Base-by-base conservation (phyloP, 176 grass and related monocot genomes). In the Oryza punctata region DNA sequence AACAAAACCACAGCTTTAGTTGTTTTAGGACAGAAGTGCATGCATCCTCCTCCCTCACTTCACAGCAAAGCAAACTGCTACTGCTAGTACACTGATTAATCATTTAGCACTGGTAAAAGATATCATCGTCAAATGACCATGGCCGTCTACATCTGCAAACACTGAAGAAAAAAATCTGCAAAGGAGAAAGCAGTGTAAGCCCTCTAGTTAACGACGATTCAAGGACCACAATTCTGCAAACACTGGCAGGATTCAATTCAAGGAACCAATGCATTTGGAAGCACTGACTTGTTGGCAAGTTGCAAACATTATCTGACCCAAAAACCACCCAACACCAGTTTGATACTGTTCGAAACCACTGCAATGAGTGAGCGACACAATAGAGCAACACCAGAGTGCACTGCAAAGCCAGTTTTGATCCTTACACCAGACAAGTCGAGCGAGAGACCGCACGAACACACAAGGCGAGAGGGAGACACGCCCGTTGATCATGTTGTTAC, bases 401-500 rank as follows among this genome's bases (percentile, higher is more conserved):
- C 45, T 43, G 78, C 61, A 80, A 38, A 38, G 37, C 37, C 35
- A 4, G 35, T 37, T 37, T 37, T 37, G 35, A 37, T 37, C 35
- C 35, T 37, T 37, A 37, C 35, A 37, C 6, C 35, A 37, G 6
- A 8, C 35, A 7, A 37, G 35, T 0, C 7, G 35, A 37, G 35
- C 16, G 15, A 3, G 2, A 3, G 30, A 32, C 3, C 30, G 30
- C 30, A 32, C 30, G 3, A 32, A 32, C 30, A 4, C 30, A 32
- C 30, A 32, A n/a, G n/a, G n/a, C n/a, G n/a, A n/a, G n/a, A n/a
- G n/a, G n/a, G 2, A 30, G 64, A 76, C 45, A 38, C 63, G 41
- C 35, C 57, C 75, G 70, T 47, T 47, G 30, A 67, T 30, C 52
- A 84, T 69, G 47, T 70, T 69, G 47, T 70, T 77, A 77, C 73